Evolutionary conservation across 768 basidiomycete species (phyloP).

Genomic region (Suillus americanus): DNA sequence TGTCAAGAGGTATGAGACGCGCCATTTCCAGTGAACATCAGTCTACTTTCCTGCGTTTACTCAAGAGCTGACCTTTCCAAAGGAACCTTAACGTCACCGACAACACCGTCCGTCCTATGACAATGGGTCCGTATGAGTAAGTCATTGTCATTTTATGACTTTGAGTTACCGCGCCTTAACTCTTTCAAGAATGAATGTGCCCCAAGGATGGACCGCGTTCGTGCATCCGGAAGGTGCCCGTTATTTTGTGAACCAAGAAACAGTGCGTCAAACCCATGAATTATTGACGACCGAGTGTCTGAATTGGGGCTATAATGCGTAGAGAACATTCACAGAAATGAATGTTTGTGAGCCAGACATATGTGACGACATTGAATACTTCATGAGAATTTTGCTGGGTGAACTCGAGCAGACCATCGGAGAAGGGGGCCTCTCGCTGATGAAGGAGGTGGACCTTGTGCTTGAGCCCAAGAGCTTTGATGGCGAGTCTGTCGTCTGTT

Average conservation of each 20-base stretch:
- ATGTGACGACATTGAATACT: constrained; percentile 35
- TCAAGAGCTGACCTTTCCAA: neutral
- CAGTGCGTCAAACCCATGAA: constrained; percentile 33
- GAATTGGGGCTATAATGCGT: constrained; percentile 13
- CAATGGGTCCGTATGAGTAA: neutral
- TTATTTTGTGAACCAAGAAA: constrained; percentile 51
- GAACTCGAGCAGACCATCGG: constrained; percentile 20
- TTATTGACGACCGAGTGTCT: neutral
- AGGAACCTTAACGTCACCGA: neutral
- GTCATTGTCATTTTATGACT: neutral
- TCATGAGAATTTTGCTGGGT: constrained; percentile 20
- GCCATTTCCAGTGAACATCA: neutral
- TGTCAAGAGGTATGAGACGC: constrained; percentile 15
- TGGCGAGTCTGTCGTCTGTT: constrained; percentile 19
- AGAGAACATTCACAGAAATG: constrained; percentile 58
- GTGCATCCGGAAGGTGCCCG: constrained; percentile 62
- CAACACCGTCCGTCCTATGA: neutral
- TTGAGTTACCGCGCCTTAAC: neutral
- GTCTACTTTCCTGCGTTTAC: too few species aligned
- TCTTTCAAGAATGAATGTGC: constrained; percentile 4
- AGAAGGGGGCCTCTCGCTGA: constrained; percentile 22
- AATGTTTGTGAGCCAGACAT: constrained; percentile 43
- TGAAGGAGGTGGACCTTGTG: constrained; percentile 40
- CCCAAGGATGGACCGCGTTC: constrained; percentile 43
- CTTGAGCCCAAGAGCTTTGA: constrained; percentile 38